Evolutionary conservation across 345 rosid species (phyloP).

Genomic region (Garcia nutans): DNA sequence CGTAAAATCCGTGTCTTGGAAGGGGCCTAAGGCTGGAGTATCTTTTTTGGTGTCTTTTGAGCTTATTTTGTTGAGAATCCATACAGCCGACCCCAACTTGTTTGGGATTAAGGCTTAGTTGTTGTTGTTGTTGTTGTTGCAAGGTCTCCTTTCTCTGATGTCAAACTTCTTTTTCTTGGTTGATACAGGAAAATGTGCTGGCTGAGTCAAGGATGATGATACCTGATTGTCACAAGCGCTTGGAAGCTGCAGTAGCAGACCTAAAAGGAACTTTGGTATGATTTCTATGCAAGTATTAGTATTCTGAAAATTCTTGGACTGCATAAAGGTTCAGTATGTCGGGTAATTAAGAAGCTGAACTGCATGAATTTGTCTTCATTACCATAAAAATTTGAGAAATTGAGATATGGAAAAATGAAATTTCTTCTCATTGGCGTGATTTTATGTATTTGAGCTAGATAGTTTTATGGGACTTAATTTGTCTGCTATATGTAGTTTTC

Average conservation of each 20-base stretch:
- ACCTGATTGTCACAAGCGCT: slow-evolving; percentile 86
- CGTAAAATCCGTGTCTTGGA: too few relatives aligned
- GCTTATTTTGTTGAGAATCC: too few relatives aligned
- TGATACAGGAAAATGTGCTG: slow-evolving; percentile 80
- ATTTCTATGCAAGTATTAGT: not conserved
- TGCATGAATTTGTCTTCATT: not conserved
- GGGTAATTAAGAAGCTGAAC: not conserved
- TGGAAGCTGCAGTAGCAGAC: slow-evolving; percentile 73
- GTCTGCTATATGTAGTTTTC: not conserved
- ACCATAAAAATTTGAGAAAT: not conserved
- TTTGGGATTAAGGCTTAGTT: too few relatives aligned
- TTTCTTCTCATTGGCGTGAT: not conserved
- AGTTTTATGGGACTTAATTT: not conserved
- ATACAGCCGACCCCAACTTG: too few relatives aligned
- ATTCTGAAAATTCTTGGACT: not conserved
- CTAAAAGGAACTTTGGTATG: slow-evolving; percentile 76
- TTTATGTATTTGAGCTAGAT: not conserved
- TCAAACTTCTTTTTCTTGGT: slow-evolving; percentile 12
- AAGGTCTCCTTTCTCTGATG: not conserved
- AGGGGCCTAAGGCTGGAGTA: too few relatives aligned
- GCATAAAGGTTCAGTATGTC: not conserved
- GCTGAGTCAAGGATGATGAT: slow-evolving; percentile 99
- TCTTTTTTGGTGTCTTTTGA: too few relatives aligned
- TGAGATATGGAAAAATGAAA: not conserved
- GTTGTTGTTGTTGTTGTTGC: too few relatives aligned